Percentiles rank a stretch among this genome's conserved stretches.
phyloP scores from a whole-genome alignment of 73 alveolate species.

The Paramecium sexaurelia region DNA sequence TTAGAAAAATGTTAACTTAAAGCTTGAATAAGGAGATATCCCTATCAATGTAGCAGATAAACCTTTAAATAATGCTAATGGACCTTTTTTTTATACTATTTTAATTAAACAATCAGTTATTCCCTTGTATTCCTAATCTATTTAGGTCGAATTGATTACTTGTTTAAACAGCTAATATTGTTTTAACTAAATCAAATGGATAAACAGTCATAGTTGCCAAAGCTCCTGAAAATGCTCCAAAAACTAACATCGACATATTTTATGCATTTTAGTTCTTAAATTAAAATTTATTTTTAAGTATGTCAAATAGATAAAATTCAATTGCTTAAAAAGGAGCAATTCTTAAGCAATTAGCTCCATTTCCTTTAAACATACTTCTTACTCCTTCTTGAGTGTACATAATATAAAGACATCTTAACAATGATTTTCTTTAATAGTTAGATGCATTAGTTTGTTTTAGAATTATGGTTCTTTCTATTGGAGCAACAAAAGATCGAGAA shows the following conservation, averaged over 20 bases:
- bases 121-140: neutral
- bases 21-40: conserved; percentile 60
- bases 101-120: neutral
- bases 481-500: conserved; percentile 64
- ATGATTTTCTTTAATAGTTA: neutral
- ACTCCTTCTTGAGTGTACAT: conserved; percentile 51
- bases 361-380: conserved; percentile 54
- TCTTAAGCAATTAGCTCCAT: conserved; percentile 58
- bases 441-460: conserved; percentile 40
- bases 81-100: conserved; percentile 35
- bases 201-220: conserved; percentile 48
- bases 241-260: neutral
- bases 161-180: conserved; percentile 49
- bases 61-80: conserved; percentile 45
- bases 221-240: conserved; percentile 59
- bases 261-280: neutral
- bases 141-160: neutral
- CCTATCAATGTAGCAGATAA: conserved; percentile 61
- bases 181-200: conserved; percentile 67
- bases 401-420: neutral
- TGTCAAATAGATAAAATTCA: conserved; percentile 60
- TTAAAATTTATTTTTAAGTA: neutral
- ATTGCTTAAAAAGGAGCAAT: conserved; percentile 65
- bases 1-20: conserved; percentile 56
- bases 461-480: conserved; percentile 64